Base-by-base conservation (phyloP, 2,329 filamentous ascomycete genomes). In the Arthrobotrys conoides region DNA sequence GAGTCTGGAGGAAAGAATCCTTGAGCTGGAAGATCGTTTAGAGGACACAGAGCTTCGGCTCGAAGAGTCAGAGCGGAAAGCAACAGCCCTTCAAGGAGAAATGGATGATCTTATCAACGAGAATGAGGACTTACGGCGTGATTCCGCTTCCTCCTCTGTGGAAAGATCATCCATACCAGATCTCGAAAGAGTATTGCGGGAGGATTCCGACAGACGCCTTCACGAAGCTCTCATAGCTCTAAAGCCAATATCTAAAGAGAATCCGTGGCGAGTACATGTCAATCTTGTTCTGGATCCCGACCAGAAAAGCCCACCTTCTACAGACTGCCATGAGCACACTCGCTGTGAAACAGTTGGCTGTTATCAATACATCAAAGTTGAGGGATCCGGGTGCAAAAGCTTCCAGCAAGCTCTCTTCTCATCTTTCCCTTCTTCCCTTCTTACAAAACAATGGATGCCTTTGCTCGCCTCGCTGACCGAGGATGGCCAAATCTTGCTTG, bases 161-260 rank as follows among this genome's bases (percentile, higher is more conserved):
- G 75, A 78, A 33, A 61, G 68, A 51, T 69, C 68, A 3, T 64
- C 27, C 16, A 46, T 68, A 16, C 61, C 71, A 16, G 75, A 72
- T 3, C 57, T 72, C 16, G 75, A 78, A 38, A 59, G 33, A 16
- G 6, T 64, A 14, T 59, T 38, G 36, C 75, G 66, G 14, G 68
- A 78, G 49, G 75, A 78, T 36, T 55, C 63, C 12, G 68, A 64
- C 5, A 67, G 46, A 48, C 63, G 75, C 12, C 36, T 78, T 24
- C 73, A 71, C 6, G 75, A 78, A 44, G 75, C 75, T 18, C 41
- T 78, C 9, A 49, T 44, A 20, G 59, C 61, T 12, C 48, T 77
- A n/a, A 78, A 72, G 36, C 73, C 73, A n/a, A 63, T 72, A 72
- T 78, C 75, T 22, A 78, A 78, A 22, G 59, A 78, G 36, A 78